Base-by-base conservation (phyloP, 768 basidiomycete species). In the Termitomyces bulborhizus region DNA sequence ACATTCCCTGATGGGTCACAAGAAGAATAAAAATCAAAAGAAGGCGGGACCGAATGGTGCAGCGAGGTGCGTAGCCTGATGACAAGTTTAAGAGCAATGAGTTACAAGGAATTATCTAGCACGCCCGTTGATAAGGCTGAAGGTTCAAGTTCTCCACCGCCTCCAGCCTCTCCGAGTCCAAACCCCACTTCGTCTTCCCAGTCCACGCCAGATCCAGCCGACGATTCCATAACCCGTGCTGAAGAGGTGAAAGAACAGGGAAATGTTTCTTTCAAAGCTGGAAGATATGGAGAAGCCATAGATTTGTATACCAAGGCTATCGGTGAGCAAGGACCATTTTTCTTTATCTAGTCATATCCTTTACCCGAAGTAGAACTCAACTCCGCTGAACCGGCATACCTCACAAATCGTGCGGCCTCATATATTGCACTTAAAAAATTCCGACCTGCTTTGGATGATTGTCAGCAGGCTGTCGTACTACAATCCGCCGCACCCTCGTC, bases 331-430 rank as follows among this genome's bases (percentile, higher is more conserved):
- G 40, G 45, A 56, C 53, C 51, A 26, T 8, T 31, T 15, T 36
- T 16, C 7, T 26, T 46, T 42, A 34, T 41, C 51, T 45, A 12
- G 36, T 27, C 41, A 47, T 11, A 21, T 49, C 15, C 27, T 21
- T 26, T 31, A 37, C 26, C 46, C 7, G 32, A 21, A 52, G 41
- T 62, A 87, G 83, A 82, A 55, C 71, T 86, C 60, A 82, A 82
- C 56, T 69, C 84, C 0, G 61, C 73, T 3, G 88, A 93, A 68
- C 83, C 91, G 0, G 78, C 87, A 3, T 94, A 88, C 65, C 74
- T 86, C 58, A 90, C 90, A 0, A 95, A 95, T 67, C 84, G 92
- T 29, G 92, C 93, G 0, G 92, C 93, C 0, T 85, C 91, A 2
- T 82, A 86, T 65, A 94, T 95, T 82, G 82, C 84, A 0, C 66